Evolutionary conservation across 306 rosid genomes (phyloP).

Genomic region (Sphenostylis stenocarpa): DNA sequence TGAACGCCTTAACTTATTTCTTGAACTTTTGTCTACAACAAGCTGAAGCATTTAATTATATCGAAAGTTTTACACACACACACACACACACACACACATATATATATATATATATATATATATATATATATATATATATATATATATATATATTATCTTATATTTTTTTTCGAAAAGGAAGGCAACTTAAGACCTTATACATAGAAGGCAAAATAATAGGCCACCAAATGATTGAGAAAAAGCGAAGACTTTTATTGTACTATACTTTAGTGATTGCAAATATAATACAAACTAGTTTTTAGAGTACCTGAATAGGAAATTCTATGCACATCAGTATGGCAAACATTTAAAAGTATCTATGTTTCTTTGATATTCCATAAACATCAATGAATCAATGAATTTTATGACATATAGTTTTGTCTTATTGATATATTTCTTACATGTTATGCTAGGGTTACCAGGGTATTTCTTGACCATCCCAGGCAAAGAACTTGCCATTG

Average conservation of each 20-base stretch:
- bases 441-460: constrained; percentile 52
- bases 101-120: no score
- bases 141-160: no score
- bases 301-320: not conserved
- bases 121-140: no score
- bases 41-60: no score
- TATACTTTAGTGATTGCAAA: not conserved
- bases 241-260: not conserved
- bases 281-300: not conserved
- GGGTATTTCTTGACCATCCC: constrained; percentile 98
- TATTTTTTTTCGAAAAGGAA: no score
- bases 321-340: not conserved
- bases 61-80: no score
- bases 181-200: no score
- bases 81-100: no score
- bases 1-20: no score
- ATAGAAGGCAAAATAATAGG: not conserved
- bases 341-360: not conserved
- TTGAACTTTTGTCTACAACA: no score
- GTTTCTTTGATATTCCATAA: not conserved
- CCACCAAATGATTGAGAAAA: not conserved
- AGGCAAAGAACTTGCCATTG: constrained; percentile 91
- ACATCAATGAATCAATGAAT: constrained; percentile 33
- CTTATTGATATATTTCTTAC: constrained; percentile 8
- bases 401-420: constrained; percentile 20